Base-by-base conservation (phyloP, 306 rosid genomes). In the Citrullus colocynthis region DNA sequence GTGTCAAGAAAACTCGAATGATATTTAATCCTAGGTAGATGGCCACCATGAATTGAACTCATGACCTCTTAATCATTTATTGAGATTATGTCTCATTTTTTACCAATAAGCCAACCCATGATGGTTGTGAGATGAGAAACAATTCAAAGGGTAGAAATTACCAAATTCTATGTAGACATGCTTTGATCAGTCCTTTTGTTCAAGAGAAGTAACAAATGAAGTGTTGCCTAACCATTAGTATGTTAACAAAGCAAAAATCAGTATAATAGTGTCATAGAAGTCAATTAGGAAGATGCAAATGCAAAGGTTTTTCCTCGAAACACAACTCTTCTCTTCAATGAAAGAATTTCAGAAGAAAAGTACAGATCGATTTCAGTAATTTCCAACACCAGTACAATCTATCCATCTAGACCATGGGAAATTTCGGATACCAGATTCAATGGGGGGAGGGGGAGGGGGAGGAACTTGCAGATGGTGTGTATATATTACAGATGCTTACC, bases 291-390 rank as follows among this genome's bases (percentile, higher is more conserved):
- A 28, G 76, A 71, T 13, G 55, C 59, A 71, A 48, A 72, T 49
- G 60, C 76, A 72, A 72, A 24, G 41, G 18, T 51, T 54, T 51
- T 51, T 37, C 77, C 16, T 34, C 2, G 11, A 82, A 52, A 48
- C 76, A 48, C 60, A 72, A 14, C 41, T 49, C n/a, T 14, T 48
- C 59, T 49, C 59, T 72, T 28, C 76, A 48, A 72, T 49, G 59
- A 72, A 72, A 72, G 76, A 72, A 72, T 72, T 24, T 28, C 76
- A 72, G 76, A 72, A 72, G 34, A 45, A 45, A 72, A 72, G 17
- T 72, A 48, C 76, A 45, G 7, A 72, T 72, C 49, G 42, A 51
- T 48, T 42, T 49, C 76, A 72, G 76, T 28, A 72, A 48, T 72
- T 72, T 72, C 76, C 76, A 24, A 72, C 59, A 24, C 14, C 76